These are phyloP conservation scores for Atkinsonella texensis DNA, from an alignment of 2,329 filamentous ascomycete species.

Conservation along the genomic window DNA sequence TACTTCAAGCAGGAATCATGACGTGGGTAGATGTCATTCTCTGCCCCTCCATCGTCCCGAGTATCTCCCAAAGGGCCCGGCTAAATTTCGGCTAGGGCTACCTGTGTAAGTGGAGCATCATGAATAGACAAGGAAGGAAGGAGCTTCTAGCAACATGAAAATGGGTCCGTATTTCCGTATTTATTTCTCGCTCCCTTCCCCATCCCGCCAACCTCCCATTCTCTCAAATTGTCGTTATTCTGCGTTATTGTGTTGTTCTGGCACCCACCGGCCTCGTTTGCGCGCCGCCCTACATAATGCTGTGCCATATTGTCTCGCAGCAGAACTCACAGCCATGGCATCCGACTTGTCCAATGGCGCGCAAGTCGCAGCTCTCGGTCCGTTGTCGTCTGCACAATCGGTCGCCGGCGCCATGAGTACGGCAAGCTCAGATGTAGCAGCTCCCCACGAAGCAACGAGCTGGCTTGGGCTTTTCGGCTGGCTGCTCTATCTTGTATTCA, in stretches of 20 bases:
- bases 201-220: constrained; percentile 1
- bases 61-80: not conserved
- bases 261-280: constrained; percentile 10
- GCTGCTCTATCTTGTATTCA: constrained; percentile 42
- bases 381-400: constrained; percentile 17
- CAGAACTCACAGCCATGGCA: constrained; percentile 26
- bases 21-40: not conserved
- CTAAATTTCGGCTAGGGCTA: constrained; percentile 1
- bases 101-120: too few species aligned
- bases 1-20: not conserved
- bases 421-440: constrained; percentile 18
- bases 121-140: constrained; percentile 1
- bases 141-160: constrained; percentile 1
- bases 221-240: constrained; percentile 5
- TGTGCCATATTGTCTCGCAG: constrained; percentile 17
- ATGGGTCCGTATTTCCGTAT: constrained; percentile 7
- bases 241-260: not conserved
- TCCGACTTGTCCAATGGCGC: constrained; percentile 27
- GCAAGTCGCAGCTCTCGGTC: constrained; percentile 21
- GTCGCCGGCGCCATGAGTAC: constrained; percentile 26
- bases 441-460: constrained; percentile 30
- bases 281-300: constrained; percentile 23
- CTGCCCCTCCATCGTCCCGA: constrained; percentile 4
- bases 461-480: constrained; percentile 48
- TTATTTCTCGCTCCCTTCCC: constrained; percentile 8